Evolutionary conservation across 2,329 filamentous ascomycete species (phyloP).

Genomic region (Didymella keratinophila): DNA sequence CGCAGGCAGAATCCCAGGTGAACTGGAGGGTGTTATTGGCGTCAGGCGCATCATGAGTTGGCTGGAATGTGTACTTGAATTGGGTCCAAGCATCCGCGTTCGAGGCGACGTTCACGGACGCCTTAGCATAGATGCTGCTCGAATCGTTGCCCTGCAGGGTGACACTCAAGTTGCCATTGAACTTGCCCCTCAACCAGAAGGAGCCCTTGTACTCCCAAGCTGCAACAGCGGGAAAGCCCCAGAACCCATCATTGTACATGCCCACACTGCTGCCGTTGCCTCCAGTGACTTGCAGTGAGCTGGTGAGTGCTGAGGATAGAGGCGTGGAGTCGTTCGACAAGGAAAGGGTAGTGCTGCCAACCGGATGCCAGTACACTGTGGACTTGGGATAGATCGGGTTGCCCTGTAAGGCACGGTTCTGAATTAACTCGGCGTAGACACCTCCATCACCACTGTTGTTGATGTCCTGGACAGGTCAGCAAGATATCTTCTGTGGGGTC

Average conservation of each 20-base stretch:
- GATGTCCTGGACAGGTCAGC: background rate
- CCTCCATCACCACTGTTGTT: background rate
- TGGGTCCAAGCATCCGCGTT: background rate
- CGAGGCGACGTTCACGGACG: background rate
- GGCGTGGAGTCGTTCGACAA: slow-evolving; percentile 2
- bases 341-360: slow-evolving; percentile 1
- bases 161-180: background rate
- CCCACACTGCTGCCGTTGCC: slow-evolving; percentile 1
- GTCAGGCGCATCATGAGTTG: background rate
- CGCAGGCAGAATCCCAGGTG: background rate
- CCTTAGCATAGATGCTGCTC: background rate
- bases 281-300: background rate
- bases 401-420: background rate
- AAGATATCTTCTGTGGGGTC: background rate
- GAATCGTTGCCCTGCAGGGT: background rate
- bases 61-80: background rate
- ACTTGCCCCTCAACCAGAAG: background rate
- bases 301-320: slow-evolving; percentile 4
- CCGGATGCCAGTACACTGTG: background rate
- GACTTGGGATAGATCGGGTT: background rate
- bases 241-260: slow-evolving; percentile 4
- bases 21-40: background rate
- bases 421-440: background rate
- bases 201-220: slow-evolving; percentile 2
- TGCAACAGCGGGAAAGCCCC: slow-evolving; percentile 2